A percentile compares a stretch with the other conserved stretches of the same genome.
Evolutionary conservation across 441 rosid species (phyloP).

Genomic region (Adansonia madagascariensis): DNA sequence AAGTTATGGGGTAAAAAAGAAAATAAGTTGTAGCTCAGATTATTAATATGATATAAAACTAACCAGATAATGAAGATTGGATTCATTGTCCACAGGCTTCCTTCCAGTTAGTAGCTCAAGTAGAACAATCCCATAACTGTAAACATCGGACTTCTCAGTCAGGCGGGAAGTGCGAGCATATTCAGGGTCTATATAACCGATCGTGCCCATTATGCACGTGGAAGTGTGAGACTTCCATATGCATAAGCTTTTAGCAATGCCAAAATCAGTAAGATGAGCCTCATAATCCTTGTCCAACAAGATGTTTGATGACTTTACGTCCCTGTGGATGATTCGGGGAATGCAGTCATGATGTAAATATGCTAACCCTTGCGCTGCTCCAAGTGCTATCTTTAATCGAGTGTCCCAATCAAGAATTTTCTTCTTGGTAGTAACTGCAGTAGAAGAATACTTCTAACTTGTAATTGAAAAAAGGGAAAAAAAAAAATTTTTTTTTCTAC

Average conservation of each 20-base stretch:
- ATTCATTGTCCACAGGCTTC: slow-evolving; percentile 90
- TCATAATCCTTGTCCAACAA: slow-evolving; percentile 86
- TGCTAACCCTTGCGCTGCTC: slow-evolving; percentile 93
- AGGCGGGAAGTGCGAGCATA: slow-evolving; percentile 95
- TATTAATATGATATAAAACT: slow-evolving; percentile 31
- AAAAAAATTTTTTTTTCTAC: not conserved
- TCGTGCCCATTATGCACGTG: slow-evolving; percentile 86
- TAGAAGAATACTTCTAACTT: slow-evolving; percentile 9
- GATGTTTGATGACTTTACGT: slow-evolving; percentile 89
- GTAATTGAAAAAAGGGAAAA: not conserved
- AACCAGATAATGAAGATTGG: slow-evolving; percentile 94
- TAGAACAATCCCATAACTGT: slow-evolving; percentile 90
- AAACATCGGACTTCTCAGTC: slow-evolving; percentile 92
- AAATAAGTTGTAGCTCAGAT: not conserved
- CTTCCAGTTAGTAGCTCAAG: slow-evolving; percentile 90
- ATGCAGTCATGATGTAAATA: slow-evolving; percentile 96
- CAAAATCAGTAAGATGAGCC: slow-evolving; percentile 95
- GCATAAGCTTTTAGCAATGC: slow-evolving; percentile 90
- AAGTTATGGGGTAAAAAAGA: not conserved
- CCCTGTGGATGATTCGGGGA: slow-evolving; percentile 94
- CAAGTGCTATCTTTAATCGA: slow-evolving; percentile 83
- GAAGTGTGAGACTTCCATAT: slow-evolving; percentile 82
- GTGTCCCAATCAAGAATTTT: slow-evolving; percentile 85
- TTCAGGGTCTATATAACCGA: slow-evolving; percentile 96
- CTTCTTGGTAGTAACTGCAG: slow-evolving; percentile 74